Evolutionary conservation across 192 early-diverging fungal species (phyloP).

Genomic region (Coemansia sp.): DNA sequence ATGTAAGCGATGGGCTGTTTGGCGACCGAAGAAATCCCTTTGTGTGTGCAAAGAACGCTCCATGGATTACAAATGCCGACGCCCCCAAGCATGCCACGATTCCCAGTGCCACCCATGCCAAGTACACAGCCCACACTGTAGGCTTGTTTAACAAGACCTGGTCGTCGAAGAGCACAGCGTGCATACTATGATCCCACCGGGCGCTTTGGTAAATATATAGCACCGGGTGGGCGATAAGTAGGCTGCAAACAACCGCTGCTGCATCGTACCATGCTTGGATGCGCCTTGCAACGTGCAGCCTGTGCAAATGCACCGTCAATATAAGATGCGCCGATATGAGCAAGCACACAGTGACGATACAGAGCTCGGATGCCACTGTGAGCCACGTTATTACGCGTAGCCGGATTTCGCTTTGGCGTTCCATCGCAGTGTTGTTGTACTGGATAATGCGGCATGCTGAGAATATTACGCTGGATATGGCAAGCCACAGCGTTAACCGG

Average conservation of each 20-base stretch:
- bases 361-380: conserved; percentile 4
- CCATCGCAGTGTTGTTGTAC: neutral
- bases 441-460: conserved; percentile 5
- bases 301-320: conserved; percentile 7
- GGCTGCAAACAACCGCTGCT: neutral
- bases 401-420: neutral
- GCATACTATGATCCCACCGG: neutral
- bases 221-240: conserved; percentile 23
- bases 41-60: neutral
- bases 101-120: conserved; percentile 7
- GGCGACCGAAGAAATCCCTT: neutral
- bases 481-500: conserved; percentile 15
- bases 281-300: conserved; percentile 2
- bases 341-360: conserved; percentile 1
- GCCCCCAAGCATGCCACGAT: conserved; percentile 4
- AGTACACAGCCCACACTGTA: conserved; percentile 9
- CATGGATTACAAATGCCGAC: neutral
- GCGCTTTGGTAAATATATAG: conserved; percentile 18
- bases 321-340: conserved; percentile 7
- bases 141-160: neutral
- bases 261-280: conserved; percentile 22
- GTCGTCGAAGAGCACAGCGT: conserved; percentile 10
- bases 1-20: neutral
- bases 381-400: conserved; percentile 23
- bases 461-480: neutral